These are phyloP conservation scores for Dryas octopetala DNA, from an alignment of 306 rosid genomes.

Conservation along the genomic window DNA sequence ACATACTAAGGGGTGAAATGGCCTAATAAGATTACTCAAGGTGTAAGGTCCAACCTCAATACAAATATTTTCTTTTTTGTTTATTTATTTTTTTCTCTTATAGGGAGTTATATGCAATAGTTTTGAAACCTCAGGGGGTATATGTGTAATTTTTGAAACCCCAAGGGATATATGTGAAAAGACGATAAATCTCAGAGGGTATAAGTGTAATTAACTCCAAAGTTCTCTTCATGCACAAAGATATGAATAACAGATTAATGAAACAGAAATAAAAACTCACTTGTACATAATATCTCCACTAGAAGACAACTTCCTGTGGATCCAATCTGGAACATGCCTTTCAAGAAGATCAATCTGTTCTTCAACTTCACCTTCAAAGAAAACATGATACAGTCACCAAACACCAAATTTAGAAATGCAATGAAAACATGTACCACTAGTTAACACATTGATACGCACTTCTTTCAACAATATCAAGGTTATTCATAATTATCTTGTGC, in stretches of 20 bases:
- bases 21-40: too few relatives aligned
- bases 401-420: conserved; percentile 19
- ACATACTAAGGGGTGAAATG: too few relatives aligned
- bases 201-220: too few relatives aligned
- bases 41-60: too few relatives aligned
- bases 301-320: conserved; percentile 40
- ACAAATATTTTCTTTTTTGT: too few relatives aligned
- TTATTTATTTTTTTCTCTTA: too few relatives aligned
- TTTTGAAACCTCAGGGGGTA: too few relatives aligned
- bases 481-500: conserved; percentile 60
- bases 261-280: conserved; percentile 29
- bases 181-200: too few relatives aligned
- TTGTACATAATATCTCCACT: conserved; percentile 50
- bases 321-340: conserved; percentile 60
- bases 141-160: too few relatives aligned
- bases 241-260: background rate
- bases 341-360: conserved; percentile 50
- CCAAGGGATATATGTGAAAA: too few relatives aligned
- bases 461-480: conserved; percentile 51
- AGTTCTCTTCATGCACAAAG: background rate
- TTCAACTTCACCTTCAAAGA: conserved; percentile 60
- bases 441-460: conserved; percentile 38
- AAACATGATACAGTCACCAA: conserved; percentile 22
- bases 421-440: conserved; percentile 9
- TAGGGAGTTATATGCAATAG: too few relatives aligned